Conservation (phyloP, 148 eudicot genomes). For the Rhododendron henanense region DNA sequence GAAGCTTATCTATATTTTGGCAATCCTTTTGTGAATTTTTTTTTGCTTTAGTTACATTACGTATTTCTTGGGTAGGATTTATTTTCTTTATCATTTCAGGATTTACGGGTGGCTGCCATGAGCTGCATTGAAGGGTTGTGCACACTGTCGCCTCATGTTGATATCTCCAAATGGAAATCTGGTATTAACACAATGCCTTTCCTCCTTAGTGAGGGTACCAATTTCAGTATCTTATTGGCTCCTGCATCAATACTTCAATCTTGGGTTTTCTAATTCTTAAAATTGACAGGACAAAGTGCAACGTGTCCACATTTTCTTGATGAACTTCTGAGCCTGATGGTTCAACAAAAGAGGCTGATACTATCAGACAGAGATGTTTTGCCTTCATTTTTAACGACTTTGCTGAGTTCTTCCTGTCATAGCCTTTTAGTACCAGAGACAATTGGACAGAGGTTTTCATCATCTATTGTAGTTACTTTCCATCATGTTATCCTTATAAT, state of each 20-base stretch:
- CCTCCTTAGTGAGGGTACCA: not conserved
- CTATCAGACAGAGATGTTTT: constrained; percentile 65
- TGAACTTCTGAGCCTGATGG: constrained; percentile 53
- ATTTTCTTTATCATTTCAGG: constrained; percentile 21
- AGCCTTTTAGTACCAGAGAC: constrained; percentile 58
- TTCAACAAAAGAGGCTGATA: constrained; percentile 77
- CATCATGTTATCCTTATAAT: not conserved
- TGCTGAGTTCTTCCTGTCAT: constrained; percentile 49
- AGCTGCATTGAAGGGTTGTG: constrained; percentile 65
- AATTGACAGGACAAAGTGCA: constrained; percentile 43
- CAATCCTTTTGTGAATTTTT: not conserved
- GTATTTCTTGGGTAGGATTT: constrained; percentile 4
- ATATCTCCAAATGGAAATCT: constrained; percentile 39
- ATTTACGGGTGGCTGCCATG: constrained; percentile 73
- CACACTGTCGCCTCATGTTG: constrained; percentile 45
- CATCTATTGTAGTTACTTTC: not conserved
- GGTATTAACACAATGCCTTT: constrained; percentile 25
- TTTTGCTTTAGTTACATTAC: not conserved
- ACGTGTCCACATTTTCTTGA: constrained; percentile 51
- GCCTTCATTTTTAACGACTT: constrained; percentile 55
- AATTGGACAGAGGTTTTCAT: constrained; percentile 41
- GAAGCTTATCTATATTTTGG: not conserved
- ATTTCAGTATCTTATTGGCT: constrained; percentile 5
- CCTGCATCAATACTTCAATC: not conserved
- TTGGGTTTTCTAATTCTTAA: constrained; percentile 1